Conservation (phyloP, 768 basidiomycete genomes). For the Serendipita sp. region DNA sequence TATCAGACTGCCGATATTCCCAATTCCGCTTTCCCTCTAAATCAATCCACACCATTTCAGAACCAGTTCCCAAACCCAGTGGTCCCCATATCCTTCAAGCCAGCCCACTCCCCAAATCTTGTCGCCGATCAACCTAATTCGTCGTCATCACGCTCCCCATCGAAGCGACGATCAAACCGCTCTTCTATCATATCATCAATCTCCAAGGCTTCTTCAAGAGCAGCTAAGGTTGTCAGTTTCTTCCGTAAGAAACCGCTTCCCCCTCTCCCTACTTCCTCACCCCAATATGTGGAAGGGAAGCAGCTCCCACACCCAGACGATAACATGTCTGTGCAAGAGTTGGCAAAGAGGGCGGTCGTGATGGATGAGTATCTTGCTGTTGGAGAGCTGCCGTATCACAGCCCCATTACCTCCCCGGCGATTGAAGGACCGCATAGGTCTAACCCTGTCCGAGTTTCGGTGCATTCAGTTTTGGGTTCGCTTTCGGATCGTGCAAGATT, state of each 20-base stretch:
- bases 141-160: not conserved
- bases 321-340: conserved; percentile 32
- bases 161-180: not conserved
- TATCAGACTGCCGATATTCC: not conserved
- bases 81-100: not conserved
- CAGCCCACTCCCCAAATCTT: not conserved
- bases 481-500: conserved; percentile 1
- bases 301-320: conserved; percentile 31
- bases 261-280: conserved; percentile 33
- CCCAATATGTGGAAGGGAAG: conserved; percentile 22
- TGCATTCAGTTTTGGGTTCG: conserved; percentile 5
- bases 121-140: not conserved
- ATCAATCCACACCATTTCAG: conserved; percentile 2
- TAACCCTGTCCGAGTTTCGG: conserved; percentile 8
- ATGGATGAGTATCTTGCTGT: conserved; percentile 35
- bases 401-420: conserved; percentile 18
- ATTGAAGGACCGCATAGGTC: conserved; percentile 11
- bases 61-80: not conserved
- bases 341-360: conserved; percentile 33
- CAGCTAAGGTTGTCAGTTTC: not conserved
- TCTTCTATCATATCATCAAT: not conserved
- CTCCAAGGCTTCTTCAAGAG: not conserved
- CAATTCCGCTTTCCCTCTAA: not conserved
- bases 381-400: conserved; percentile 37
- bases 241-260: conserved; percentile 35